Evolutionary conservation across 139 green algal genomes (phyloP).

Genomic region (Mychonastes homosphaera): DNA sequence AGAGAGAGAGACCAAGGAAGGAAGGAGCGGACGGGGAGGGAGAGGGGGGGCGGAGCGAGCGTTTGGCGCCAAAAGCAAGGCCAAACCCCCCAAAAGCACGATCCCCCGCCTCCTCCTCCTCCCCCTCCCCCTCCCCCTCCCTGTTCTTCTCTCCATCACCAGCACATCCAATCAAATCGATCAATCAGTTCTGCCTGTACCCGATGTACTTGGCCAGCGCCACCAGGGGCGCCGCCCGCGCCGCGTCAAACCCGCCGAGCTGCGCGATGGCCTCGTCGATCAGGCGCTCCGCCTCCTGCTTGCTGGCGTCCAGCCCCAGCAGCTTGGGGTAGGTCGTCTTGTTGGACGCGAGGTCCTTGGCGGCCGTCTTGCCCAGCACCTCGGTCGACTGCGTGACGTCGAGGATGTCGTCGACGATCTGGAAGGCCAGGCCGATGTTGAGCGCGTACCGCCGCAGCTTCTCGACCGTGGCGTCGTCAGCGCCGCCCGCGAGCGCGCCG

Average conservation of each 20-base stretch:
- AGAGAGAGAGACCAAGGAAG: no score
- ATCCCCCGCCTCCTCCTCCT: no score
- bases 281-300: slow-evolving; percentile 75
- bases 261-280: slow-evolving; percentile 84
- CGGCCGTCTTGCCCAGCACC: slow-evolving; percentile 95
- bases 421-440: slow-evolving; percentile 95
- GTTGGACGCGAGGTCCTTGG: slow-evolving; percentile 86
- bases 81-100: no score
- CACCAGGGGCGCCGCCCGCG: slow-evolving; percentile 70
- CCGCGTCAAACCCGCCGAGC: slow-evolving; percentile 66
- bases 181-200: slow-evolving; percentile 84
- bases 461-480: slow-evolving; percentile 74
- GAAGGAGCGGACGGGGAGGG: no score
- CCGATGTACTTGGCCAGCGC: slow-evolving; percentile 94
- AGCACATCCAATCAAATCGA: no score
- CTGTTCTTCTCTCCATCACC: no score
- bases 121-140: no score
- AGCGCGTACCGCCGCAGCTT: slow-evolving; percentile 82
- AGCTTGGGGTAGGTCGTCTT: slow-evolving; percentile 98
- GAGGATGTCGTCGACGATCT: slow-evolving; percentile 98
- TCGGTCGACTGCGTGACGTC: slow-evolving; percentile 89
- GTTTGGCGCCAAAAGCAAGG: no score
- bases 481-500: slow-evolving; percentile 77
- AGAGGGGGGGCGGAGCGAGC: no score
- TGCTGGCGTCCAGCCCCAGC: slow-evolving; percentile 66